Evolutionary conservation across 176 grass and related monocot genomes (phyloP), one percentile per base, ranked within the genome.

Genomic region (Ensete glaucum): DNA sequence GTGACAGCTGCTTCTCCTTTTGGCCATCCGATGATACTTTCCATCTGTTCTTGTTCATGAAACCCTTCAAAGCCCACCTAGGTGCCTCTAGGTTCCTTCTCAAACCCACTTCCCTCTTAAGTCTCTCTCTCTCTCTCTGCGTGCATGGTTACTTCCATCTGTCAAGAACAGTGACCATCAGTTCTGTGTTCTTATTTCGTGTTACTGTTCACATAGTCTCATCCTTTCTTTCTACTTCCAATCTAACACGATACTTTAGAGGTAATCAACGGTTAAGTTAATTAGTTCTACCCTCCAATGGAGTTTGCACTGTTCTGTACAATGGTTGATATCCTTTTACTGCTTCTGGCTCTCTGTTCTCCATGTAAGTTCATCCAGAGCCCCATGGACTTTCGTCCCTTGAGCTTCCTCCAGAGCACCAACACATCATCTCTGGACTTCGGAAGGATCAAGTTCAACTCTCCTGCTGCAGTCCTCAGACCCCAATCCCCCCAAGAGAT

Each of bases 321-420:
- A 55, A 85, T 85, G 85, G 74, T 85, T 77, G 92, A 86, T 79
- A 77, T 90, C 29, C 71, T 97, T 54, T 71, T 96, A 79, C 76
- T 96, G 75, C 62, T 90, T 70, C 73, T 88, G 9, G 85, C 81
- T n/a, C 85, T 93, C 76, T 97, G 87, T 64, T 90, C 87, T 26
- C 83, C 87, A 79, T 90, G 90, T 74, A 93, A 90, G 83, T 96
- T 96, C 85, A 92, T 92, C 82, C 93, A 96, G 54, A 92, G 89
- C 29, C 93, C 93, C 52, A 86, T 90, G 89, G 89, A 96, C 69
- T 90, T 96, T 51, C 87, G 89, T 6, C 87, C 93, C 54, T 73
- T 92, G 75, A 88, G 88, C 75, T 82, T 96, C 34, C 81, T 83
- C 24, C 93, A 88, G 54, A 78, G 85, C 72, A 90, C 87, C 58